These are phyloP conservation scores for Penicillium steckii DNA, from an alignment of 495 filamentous ascomycete genomes.

Conservation along the genomic window DNA sequence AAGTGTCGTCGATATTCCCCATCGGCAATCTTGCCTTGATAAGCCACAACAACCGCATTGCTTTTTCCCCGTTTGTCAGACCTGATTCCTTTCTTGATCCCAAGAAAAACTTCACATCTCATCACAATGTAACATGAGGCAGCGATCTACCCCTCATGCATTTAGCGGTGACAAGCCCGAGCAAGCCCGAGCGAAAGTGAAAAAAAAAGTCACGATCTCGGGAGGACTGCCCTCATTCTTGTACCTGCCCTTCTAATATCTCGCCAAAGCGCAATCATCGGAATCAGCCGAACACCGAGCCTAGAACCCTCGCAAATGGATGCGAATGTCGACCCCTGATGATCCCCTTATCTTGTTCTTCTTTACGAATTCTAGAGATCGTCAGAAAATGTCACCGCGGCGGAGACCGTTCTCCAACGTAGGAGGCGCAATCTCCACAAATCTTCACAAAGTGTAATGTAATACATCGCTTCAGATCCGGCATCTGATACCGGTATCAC, in stretches of 20 bases:
- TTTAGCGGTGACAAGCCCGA: not conserved
- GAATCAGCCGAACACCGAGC: conserved; percentile 24
- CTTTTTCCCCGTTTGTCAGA: too few relatives aligned
- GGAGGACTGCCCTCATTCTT: conserved; percentile 5
- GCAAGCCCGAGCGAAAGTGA: not conserved
- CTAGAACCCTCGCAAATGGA: not conserved
- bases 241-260: conserved; percentile 4
- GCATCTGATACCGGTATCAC: conserved; percentile 1
- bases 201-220: conserved; percentile 3
- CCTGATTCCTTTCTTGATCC: too few relatives aligned
- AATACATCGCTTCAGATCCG: not conserved
- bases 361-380: not conserved
- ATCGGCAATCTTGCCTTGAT: not conserved
- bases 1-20: not conserved
- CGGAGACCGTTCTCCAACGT: conserved; percentile 4
- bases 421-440: conserved; percentile 14
- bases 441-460: not conserved
- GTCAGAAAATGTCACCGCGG: conserved; percentile 2
- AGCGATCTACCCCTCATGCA: not conserved
- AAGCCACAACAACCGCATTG: not conserved
- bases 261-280: conserved; percentile 7
- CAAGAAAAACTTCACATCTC: too few relatives aligned
- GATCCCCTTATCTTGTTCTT: conserved; percentile 4
- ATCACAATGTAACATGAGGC: not conserved
- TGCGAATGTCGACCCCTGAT: conserved; percentile 3